phyloP scores from a whole-genome alignment of 2,329 filamentous ascomycete genomes.

The Huntiella omanensis region DNA sequence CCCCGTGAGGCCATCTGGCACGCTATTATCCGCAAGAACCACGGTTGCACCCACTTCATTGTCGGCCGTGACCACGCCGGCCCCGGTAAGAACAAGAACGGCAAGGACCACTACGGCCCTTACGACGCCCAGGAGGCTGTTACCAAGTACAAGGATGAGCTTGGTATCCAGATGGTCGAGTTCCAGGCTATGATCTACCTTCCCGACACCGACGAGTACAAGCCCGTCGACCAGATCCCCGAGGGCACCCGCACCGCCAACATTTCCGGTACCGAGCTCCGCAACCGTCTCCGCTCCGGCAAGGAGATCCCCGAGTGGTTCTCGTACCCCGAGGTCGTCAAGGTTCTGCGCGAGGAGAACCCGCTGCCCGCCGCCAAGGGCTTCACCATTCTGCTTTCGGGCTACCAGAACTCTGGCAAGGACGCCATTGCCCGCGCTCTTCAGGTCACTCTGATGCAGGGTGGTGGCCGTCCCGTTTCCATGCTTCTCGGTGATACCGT shows the following conservation, averaged over 20 bases:
- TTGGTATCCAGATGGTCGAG: conserved; percentile 95
- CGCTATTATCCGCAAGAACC: conserved; percentile 99
- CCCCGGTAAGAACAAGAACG: conserved; percentile 94
- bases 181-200: conserved; percentile 99
- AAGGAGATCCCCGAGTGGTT: conserved; percentile 98
- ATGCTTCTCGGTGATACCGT: conserved; percentile 93
- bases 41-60: conserved; percentile 97
- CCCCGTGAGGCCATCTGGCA: conserved; percentile 98
- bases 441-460: conserved; percentile 94
- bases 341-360: conserved; percentile 89
- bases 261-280: conserved; percentile 80
- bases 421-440: conserved; percentile 89
- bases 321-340: conserved; percentile 97
- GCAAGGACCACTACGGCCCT: conserved; percentile 90
- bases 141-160: conserved; percentile 89
- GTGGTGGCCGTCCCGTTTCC: conserved; percentile 84
- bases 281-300: conserved; percentile 73
- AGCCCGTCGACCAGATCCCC: conserved; percentile 75
- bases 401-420: conserved; percentile 93
- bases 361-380: conserved; percentile 79
- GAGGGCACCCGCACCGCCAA: conserved; percentile 69
- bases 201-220: conserved; percentile 92
- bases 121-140: conserved; percentile 95
- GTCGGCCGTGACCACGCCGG: conserved; percentile 96
- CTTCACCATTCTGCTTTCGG: conserved; percentile 96